phyloP scores from a whole-genome alignment of 2,329 filamentous ascomycete genomes.

The Catunica adiposa region DNA sequence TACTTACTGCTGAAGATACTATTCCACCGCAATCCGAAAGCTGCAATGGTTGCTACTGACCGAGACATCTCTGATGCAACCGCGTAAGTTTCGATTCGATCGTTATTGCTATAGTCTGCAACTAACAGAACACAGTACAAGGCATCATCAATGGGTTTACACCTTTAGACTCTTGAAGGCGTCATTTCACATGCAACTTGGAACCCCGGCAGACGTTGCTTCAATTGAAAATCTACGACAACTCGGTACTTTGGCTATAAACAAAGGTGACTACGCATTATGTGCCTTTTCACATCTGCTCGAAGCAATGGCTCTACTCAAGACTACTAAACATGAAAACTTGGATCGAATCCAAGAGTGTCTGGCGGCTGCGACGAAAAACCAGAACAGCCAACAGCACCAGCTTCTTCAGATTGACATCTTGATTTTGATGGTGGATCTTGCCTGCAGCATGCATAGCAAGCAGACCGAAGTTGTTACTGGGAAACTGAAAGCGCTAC shows the following conservation, averaged over 20 bases:
- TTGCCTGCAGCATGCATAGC: slow-evolving; percentile 51
- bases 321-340: slow-evolving; percentile 45
- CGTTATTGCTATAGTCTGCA: slow-evolving; percentile 15
- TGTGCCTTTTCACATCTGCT: slow-evolving; percentile 49
- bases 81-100: slow-evolving; percentile 29
- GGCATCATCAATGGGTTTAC: slow-evolving; percentile 58
- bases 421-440: slow-evolving; percentile 49
- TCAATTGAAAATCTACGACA: slow-evolving; percentile 53
- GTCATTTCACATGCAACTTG: slow-evolving; percentile 47
- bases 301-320: slow-evolving; percentile 53
- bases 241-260: slow-evolving; percentile 42
- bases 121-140: slow-evolving; percentile 29
- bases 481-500: slow-evolving; percentile 45
- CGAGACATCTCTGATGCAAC: slow-evolving; percentile 51
- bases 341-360: slow-evolving; percentile 56
- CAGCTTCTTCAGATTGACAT: slow-evolving; percentile 50
- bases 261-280: slow-evolving; percentile 45
- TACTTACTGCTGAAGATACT: slow-evolving; percentile 55
- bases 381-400: slow-evolving; percentile 49
- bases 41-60: slow-evolving; percentile 56
- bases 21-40: slow-evolving; percentile 54
- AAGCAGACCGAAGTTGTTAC: slow-evolving; percentile 39
- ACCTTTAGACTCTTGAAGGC: slow-evolving; percentile 60
- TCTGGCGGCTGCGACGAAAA: slow-evolving; percentile 55
- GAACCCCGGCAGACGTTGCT: slow-evolving; percentile 42